phyloP scores from a whole-genome alignment of 805 yeast genomes.

The Starmerella bombi region DNA sequence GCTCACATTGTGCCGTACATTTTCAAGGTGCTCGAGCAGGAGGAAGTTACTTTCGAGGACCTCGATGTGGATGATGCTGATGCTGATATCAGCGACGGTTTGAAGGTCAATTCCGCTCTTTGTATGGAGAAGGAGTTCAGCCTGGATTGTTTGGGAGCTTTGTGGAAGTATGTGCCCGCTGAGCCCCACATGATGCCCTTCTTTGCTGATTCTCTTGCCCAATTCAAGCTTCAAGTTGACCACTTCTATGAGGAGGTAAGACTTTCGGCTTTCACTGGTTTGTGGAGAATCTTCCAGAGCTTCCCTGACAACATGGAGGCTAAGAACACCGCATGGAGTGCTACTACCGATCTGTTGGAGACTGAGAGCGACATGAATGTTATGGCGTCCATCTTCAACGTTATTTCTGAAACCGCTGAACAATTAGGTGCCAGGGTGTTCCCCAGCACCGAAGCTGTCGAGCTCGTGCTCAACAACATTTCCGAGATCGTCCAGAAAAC shows the following conservation, averaged over 20 bases:
- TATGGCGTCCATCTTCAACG: conserved; percentile 68
- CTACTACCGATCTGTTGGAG: conserved; percentile 47
- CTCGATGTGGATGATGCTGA: conserved; percentile 31
- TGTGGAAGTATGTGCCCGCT: conserved; percentile 58
- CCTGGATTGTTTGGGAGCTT: conserved; percentile 67
- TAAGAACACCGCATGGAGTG: conserved; percentile 48
- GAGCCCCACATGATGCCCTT: conserved; percentile 27
- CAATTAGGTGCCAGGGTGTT: conserved; percentile 59
- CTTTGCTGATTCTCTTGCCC: conserved; percentile 27
- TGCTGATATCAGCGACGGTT: conserved; percentile 40
- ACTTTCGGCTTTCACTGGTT: conserved; percentile 65
- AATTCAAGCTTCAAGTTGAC: conserved; percentile 57
- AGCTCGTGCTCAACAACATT: conserved; percentile 55
- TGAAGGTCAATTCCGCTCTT: conserved; percentile 85
- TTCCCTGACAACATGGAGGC: conserved; percentile 52
- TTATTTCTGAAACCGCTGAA: conserved; percentile 52
- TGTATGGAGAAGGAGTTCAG: conserved; percentile 93
- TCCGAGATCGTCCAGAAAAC: conserved; percentile 64
- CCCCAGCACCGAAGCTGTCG: conserved; percentile 44
- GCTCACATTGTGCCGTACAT: conserved; percentile 73
- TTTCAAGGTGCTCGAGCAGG: conserved; percentile 69
- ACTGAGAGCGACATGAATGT: conserved; percentile 76
- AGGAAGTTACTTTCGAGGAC: conserved; percentile 44
- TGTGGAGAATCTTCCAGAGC: conserved; percentile 73
- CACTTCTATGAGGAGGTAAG: conserved; percentile 80